Percentiles rank a stretch among this genome's conserved stretches.
Conservation (phyloP, 305 asterid species). For the Solanum hybrid region DNA sequence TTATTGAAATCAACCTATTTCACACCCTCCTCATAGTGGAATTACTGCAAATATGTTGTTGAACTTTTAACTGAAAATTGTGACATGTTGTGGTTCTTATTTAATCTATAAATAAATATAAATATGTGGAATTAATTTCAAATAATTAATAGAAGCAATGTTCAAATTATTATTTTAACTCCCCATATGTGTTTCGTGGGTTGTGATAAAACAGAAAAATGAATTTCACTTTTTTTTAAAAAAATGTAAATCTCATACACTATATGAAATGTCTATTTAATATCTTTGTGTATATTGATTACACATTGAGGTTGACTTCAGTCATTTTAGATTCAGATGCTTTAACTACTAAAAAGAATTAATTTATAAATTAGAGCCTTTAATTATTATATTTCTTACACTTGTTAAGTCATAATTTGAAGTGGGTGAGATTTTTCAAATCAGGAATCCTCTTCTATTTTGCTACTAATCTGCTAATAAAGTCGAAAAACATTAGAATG, state of each 20-base stretch:
- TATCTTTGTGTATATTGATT: not conserved
- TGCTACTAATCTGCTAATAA: not conserved
- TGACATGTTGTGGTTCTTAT: not conserved
- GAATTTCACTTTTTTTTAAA: not conserved
- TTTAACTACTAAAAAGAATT: not conserved
- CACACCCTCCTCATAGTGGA: not conserved
- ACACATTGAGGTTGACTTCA: not conserved
- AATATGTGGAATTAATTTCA: not conserved
- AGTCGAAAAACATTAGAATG: not conserved
- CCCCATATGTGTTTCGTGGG: not conserved
- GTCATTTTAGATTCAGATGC: not conserved
- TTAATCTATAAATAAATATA: not conserved
- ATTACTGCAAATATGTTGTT: accelerated
- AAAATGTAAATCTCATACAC: not conserved
- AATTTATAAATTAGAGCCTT: not conserved
- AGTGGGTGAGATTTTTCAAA: not conserved
- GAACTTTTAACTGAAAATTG: not conserved
- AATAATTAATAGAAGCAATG: not conserved
- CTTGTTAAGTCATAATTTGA: not conserved
- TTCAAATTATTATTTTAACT: not conserved
- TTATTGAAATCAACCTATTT: too few species aligned
- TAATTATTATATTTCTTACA: not conserved
- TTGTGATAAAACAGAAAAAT: not conserved
- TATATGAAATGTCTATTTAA: not conserved
- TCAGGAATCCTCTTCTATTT: not conserved